Evolutionary conservation across 805 yeast species (phyloP).

Genomic region (Metschnikowia henanensis): DNA sequence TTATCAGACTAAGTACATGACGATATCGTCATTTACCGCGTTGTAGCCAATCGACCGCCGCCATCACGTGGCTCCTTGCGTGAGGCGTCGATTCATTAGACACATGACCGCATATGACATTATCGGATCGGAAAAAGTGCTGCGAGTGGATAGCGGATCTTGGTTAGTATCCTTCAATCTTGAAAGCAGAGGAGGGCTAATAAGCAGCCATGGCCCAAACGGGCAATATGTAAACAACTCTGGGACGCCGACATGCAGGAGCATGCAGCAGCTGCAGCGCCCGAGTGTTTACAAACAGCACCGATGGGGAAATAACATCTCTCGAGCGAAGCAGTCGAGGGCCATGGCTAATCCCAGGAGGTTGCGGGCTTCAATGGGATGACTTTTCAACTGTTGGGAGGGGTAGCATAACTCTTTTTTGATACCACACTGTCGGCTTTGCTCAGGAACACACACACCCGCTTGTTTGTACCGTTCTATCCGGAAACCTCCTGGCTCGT

Average conservation of each 20-base stretch:
- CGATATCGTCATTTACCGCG: too few relatives aligned
- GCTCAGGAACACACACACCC: too few relatives aligned
- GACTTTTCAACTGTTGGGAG: too few relatives aligned
- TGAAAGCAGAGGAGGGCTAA: background rate
- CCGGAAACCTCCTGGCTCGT: too few relatives aligned
- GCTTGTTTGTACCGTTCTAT: too few relatives aligned
- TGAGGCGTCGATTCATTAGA: background rate
- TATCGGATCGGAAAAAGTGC: background rate
- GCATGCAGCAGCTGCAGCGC: background rate
- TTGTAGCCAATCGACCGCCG: too few relatives aligned
- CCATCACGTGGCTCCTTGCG: too few relatives aligned
- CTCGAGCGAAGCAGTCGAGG: background rate
- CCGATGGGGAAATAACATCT: constrained; percentile 6
- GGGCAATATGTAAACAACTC: constrained; percentile 5
- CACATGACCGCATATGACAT: background rate
- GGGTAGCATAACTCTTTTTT: too few relatives aligned
- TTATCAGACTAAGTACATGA: too few relatives aligned
- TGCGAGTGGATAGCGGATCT: background rate
- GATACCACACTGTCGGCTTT: too few relatives aligned
- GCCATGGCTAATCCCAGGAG: constrained; percentile 1
- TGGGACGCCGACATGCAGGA: background rate
- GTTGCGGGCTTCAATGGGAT: too few relatives aligned
- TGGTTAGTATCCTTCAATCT: background rate
- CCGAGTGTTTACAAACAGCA: background rate
- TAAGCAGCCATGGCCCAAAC: background rate